Evolutionary conservation across 345 rosid genomes (phyloP), one percentile per base, ranked within the genome.

Genomic region (Populus pruinosa): DNA sequence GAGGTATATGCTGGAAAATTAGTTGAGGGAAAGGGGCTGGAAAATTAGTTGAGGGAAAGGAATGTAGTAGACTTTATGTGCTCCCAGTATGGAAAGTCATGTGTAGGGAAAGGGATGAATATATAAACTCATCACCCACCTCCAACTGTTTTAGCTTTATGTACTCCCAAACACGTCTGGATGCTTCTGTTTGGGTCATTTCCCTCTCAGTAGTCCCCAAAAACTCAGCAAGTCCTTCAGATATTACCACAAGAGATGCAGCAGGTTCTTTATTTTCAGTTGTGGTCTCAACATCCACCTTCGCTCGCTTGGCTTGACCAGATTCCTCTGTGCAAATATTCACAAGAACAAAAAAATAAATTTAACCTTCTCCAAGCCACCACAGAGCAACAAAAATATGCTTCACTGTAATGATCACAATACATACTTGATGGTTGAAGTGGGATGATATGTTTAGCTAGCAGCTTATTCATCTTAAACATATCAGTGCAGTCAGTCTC

Each of bases 401-500:
- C 62, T 23, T 38, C 20, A n/a, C 25, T 36, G 29, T 31, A 33
- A 59, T 39, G 67, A 56, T 65, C 72, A 63, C 17, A 72, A 35
- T 66, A 77, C 90, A 63, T 90, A 94, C 98, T 94, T 56, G 89
- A 70, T 63, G 98, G 97, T 69, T 94, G 94, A 75, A 95, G 92
- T 13, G 96, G 85, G 61, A 87, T 88, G 69, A 95, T 95, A 86
- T 95, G 98, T 85, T 95, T 95, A 41, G 99, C 86, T 67, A 95
- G 91, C 78, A 95, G 83, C 89, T 93, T 95, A 77, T 93, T 95
- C 99, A 95, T 95, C 85, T 92, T 93, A 87, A 95, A 95, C 99
- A 95, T 95, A 87, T 95, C 99, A 41, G 99, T 95, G 80, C 97
- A 95, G 83, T 93, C 99, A 18, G 97, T 92, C 89, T 95, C 99